Base-by-base conservation (phyloP, 2,329 filamentous ascomycete species). In the Pseudocercospora crystallina region DNA sequence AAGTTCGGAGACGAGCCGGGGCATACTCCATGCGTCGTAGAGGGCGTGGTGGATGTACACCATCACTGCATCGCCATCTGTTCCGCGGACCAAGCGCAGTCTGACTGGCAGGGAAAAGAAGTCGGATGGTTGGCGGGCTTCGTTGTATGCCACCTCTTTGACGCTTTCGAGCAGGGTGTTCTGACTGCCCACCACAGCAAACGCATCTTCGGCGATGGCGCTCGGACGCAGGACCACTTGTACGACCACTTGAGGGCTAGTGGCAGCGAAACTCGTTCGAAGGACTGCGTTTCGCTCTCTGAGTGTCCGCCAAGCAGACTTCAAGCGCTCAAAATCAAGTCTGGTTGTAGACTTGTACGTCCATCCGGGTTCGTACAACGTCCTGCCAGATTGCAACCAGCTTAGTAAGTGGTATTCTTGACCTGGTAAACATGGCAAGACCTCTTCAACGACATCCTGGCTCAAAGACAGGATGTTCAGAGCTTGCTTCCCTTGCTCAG, bases 11-110 rank as follows among this genome's bases (percentile, higher is more conserved):
- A 56, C 38, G 3, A 53, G 49, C 14, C 45, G 39, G 2, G 49
- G 49, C 41, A 57, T 54, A 41, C 47, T 54, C 54, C 54, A 54
- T n/a, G 51, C 51, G 46, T 57, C 54, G 26, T 57, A 54, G 29
- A 57, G 26, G 12, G 51, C 40, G 30, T 57, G 54, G 41, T 57
- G 54, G n/a, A 54, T 35, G 37, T 51, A 49, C 11, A 54, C 26
- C 40, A 54, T 51, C 8, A 54, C 29, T 14, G 51, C 54, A 38
- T 51, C 44, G 14, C 54, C 54, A 35, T 57, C 47, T 12, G 11
- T 26, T 12, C 47, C 42, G 26, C 38, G 33, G 12, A 57, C 17
- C 7, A 57, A 43, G 1, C 47, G 40, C 15, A 57, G 44, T 17
- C 54, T 43, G 1, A 51, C 37, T 14, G 54, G 51, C n/a, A 49